Evolutionary conservation across 192 early-diverging fungal genomes (phyloP).

Genomic region (Backusella morwellensis): DNA sequence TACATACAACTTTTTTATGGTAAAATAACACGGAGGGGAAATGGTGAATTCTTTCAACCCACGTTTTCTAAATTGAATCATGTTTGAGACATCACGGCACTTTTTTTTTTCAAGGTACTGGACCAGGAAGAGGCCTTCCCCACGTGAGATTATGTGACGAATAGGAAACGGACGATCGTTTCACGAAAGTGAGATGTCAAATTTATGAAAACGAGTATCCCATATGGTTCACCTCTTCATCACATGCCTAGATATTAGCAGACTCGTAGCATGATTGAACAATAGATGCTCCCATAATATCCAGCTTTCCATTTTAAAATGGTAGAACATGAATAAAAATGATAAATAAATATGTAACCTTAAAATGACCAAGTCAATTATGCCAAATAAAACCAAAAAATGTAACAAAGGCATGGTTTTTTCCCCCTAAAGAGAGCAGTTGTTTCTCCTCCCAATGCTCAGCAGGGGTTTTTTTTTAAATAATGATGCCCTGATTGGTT

Average conservation of each 20-base stretch:
- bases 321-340: background rate
- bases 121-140: background rate
- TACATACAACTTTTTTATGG: background rate
- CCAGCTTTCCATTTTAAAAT: background rate
- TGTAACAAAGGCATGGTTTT: background rate
- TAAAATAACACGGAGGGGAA: background rate
- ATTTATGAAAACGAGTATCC: background rate
- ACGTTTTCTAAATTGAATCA: background rate
- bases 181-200: background rate
- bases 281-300: background rate
- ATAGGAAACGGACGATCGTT: background rate
- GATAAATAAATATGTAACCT: background rate
- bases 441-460: background rate
- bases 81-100: background rate
- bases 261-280: no score
- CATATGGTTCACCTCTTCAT: no score
- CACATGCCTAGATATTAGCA: no score
- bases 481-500: no score
- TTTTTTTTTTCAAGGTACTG: background rate
- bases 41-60: background rate
- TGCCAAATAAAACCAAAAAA: background rate
- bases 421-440: background rate
- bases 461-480: background rate
- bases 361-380: background rate
- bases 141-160: background rate